Evolutionary conservation across 331 rosid species (phyloP), one percentile per base, ranked within the genome.

Genomic region (Pyrus hybrid): DNA sequence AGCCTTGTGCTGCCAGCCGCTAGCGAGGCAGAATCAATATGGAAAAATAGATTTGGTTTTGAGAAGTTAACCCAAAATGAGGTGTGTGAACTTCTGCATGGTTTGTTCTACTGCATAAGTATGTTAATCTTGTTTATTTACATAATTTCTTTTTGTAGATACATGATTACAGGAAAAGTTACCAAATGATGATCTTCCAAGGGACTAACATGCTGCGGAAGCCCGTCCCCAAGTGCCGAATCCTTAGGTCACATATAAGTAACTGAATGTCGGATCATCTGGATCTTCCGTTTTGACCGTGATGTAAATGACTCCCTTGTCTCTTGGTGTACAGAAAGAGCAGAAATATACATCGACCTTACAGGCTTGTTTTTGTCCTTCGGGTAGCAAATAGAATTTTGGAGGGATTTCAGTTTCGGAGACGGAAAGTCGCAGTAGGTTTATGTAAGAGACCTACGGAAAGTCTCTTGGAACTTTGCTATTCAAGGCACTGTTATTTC

Each of bases 171-270:
- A 92, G 83, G 86, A 89, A 64, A 80, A 85, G 75, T 60, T 92
- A 88, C 79, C 99, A 81, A 67, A 86, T 92, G 83, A 85, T 95
- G 97, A 75, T 92, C 62, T 95, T 95, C 81, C 92, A 92, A 79
- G 97, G 96, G 78, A 92, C 99, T 28, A 76, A 96, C 3, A 78
- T 89, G 82, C 83, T 95, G 62, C 81, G 67, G 63, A 95, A 86
- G 83, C 32, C 84, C 0, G 87, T 92, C 26, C 88, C 90, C 5
- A 74, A 76, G 29, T 70, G 63, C 72, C 76, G 87, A 85, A 77
- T 77, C 18, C 16, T 75, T 74, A 63, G 65, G 60, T 22, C 63
- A 23, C 22, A n/a, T 14, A 22, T 16, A 35, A 54, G 62, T 7
- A 77, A 41, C 2, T 17, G 63, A 64, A 26, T 26, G 72, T 17